phyloP scores from a whole-genome alignment of 2,329 filamentous ascomycete genomes.

The Colletotrichum spaethianum region DNA sequence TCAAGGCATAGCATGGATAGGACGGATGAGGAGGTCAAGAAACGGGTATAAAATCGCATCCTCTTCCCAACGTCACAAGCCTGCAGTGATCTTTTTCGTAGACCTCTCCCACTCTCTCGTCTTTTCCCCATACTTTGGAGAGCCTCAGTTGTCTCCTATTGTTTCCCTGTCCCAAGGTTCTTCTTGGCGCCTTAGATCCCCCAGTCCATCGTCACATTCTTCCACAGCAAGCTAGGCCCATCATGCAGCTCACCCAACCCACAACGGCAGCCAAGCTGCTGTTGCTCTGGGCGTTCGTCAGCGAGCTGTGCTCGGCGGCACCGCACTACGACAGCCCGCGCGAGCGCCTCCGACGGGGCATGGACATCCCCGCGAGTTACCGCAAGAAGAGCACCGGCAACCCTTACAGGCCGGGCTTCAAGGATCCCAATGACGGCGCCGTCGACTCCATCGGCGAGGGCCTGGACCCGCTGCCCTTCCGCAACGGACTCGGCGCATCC shows the following conservation, averaged over 20 bases:
- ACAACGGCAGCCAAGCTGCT: conserved; percentile 37
- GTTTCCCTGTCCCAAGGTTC: not conserved
- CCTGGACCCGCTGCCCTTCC: conserved; percentile 76
- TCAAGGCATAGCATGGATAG: conserved; percentile 28
- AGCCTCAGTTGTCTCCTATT: not conserved
- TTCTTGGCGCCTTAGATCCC: conserved; percentile 12
- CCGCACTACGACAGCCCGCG: conserved; percentile 64
- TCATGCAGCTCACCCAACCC: conserved; percentile 39
- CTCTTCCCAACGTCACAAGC: conserved; percentile 1
- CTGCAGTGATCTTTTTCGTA: not conserved
- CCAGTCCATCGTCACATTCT: conserved; percentile 3
- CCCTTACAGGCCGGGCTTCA: conserved; percentile 73
- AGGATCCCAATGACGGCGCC: conserved; percentile 74
- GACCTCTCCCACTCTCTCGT: not conserved
- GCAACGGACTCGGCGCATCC: conserved; percentile 75
- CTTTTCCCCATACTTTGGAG: not conserved
- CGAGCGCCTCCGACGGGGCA: conserved; percentile 66
- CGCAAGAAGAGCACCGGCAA: conserved; percentile 52
- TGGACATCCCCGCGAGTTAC: conserved; percentile 61
- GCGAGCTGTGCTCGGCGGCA: conserved; percentile 34
- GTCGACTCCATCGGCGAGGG: conserved; percentile 72
- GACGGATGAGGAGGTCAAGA: conserved; percentile 13
- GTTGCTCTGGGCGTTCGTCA: conserved; percentile 29
- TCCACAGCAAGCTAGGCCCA: conserved; percentile 1
- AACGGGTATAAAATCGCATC: conserved; percentile 23